Base-by-base conservation (phyloP, 2,329 filamentous ascomycete species). In the Diaporthe nobilis region DNA sequence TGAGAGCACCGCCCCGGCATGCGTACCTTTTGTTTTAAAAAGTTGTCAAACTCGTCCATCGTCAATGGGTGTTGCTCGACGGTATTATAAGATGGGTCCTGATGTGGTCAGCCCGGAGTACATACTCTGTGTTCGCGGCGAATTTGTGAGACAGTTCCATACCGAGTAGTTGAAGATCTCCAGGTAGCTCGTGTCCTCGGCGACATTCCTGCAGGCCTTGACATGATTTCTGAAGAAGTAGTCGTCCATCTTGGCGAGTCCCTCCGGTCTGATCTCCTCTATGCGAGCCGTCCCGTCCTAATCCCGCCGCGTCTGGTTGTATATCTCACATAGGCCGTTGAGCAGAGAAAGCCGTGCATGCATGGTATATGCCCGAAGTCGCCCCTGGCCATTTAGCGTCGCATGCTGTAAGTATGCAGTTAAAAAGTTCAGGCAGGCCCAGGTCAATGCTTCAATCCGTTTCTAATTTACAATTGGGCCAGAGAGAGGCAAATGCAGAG, bases 91-190 rank as follows among this genome's bases (percentile, higher is more conserved):
- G 84, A 84, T 34, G 87, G 82, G 80, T 91, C 86, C 90, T 91
- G 75, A 53, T 53, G 28, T 22, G 49, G 58, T 57, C 63, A 72
- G 70, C 39, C 22, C 31, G 28, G 25, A 34, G 22, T 37, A 25
- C 6, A 34, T 1, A 20, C 12, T n/a, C n/a, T 20, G n/a, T 55
- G 28, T 4, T 5, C n/a, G 20, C 9, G 49, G 60, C 25, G 39
- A 58, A 57, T 4, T 6, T 72, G 76, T 34, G 67, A 73, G 73
- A 72, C 42, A 58, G 72, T 63, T 71, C 81, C 88, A 77, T 81
- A 91, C 90, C 80, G 89, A 88, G 78, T 90, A 92, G 78, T 91
- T 92, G 79, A 90, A 86, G 51, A 91, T 89, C 81, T 92, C 88
- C 34, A 92, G 78, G 80, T 90, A 92, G 77, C 84, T 86, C 25